Conservation (phyloP, 1,284 basidiomycete genomes). For the Ustilago nuda region DNA sequence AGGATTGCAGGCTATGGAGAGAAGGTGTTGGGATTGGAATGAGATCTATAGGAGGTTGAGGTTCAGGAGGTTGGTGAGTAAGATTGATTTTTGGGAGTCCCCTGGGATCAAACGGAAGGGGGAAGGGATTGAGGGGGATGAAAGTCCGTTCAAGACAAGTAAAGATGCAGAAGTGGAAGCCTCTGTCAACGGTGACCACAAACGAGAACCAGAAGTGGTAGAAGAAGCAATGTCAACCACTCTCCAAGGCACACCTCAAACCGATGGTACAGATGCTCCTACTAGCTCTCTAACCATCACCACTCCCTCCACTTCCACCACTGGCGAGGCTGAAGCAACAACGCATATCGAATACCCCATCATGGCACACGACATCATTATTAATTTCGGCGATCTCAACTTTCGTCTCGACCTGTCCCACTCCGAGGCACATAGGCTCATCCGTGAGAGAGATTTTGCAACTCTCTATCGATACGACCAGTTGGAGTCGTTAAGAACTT, state of each 20-base stretch:
- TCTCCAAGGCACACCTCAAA: not conserved
- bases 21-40: slow-evolving; percentile 54
- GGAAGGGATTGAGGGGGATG: not conserved
- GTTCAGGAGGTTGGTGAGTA: slow-evolving; percentile 13
- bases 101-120: slow-evolving; percentile 85
- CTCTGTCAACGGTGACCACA: not conserved
- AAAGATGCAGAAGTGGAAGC: slow-evolving; percentile 17
- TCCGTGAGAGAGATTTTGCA: slow-evolving; percentile 26
- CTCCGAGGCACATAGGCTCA: slow-evolving; percentile 76
- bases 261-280: not conserved
- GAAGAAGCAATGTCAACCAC: not conserved
- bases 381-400: slow-evolving; percentile 94
- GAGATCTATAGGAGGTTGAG: slow-evolving; percentile 49
- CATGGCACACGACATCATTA: slow-evolving; percentile 72
- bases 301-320: not conserved
- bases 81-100: slow-evolving; percentile 74
- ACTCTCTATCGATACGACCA: slow-evolving; percentile 80
- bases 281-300: slow-evolving; percentile 3
- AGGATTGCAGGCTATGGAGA: slow-evolving; percentile 49
- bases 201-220: not conserved
- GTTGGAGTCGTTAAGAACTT: slow-evolving; percentile 39
- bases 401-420: slow-evolving; percentile 91
- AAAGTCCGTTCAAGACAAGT: slow-evolving; percentile 20
- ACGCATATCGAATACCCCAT: slow-evolving; percentile 26
- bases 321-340: not conserved